These are phyloP conservation scores for Mycocentrospora acerina DNA, from an alignment of 2,329 filamentous ascomycete genomes.

Conservation along the genomic window DNA sequence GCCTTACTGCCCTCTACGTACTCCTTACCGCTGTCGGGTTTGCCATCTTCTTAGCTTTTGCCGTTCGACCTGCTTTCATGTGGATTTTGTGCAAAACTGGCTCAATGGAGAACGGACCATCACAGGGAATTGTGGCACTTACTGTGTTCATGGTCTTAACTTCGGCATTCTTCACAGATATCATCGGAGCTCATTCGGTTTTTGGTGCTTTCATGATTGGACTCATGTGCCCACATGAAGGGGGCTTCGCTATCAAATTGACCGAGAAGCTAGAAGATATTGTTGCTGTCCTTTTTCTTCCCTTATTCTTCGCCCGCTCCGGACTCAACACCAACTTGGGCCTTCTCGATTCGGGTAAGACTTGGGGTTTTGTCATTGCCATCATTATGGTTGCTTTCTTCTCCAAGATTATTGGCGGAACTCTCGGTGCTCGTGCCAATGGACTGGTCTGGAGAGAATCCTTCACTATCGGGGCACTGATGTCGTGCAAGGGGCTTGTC, in stretches of 20 bases:
- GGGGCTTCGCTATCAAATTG: slow-evolving; percentile 81
- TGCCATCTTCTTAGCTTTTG: slow-evolving; percentile 70
- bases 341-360: slow-evolving; percentile 74
- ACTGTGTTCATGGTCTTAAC: slow-evolving; percentile 76
- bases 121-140: slow-evolving; percentile 76
- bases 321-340: slow-evolving; percentile 84
- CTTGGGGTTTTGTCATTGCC: slow-evolving; percentile 85
- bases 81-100: slow-evolving; percentile 71
- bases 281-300: slow-evolving; percentile 76
- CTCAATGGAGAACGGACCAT: slow-evolving; percentile 80
- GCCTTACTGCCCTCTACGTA: slow-evolving; percentile 79
- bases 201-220: slow-evolving; percentile 88
- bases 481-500: slow-evolving; percentile 93
- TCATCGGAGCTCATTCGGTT: slow-evolving; percentile 88
- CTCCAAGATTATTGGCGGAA: slow-evolving; percentile 79
- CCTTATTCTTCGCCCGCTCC: slow-evolving; percentile 88
- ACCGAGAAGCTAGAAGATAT: slow-evolving; percentile 92
- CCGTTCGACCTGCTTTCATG: slow-evolving; percentile 70
- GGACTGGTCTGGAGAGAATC: slow-evolving; percentile 86
- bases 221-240: slow-evolving; percentile 82
- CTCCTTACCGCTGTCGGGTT: slow-evolving; percentile 73
- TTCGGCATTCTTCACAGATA: slow-evolving; percentile 81
- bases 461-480: slow-evolving; percentile 81
- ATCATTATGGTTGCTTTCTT: slow-evolving; percentile 77
- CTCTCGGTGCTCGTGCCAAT: slow-evolving; percentile 70